Evolutionary conservation across 192 early-diverging fungal species (phyloP), one percentile per base, ranked within the genome.

Genomic region (Spizellomyces punctatus): DNA sequence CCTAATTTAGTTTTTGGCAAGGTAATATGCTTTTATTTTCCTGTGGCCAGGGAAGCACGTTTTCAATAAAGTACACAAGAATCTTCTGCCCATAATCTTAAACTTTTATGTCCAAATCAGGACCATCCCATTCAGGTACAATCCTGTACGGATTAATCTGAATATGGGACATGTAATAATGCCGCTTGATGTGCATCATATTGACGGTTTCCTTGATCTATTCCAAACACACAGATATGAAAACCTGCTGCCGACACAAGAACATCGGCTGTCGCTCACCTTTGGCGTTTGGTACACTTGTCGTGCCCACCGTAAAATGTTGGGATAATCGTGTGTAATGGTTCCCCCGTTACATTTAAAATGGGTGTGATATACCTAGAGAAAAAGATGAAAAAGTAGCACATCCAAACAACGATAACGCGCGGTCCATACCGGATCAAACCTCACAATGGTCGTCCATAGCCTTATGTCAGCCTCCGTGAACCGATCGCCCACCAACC

Each of bases 381-480:
- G 1, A 76, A 21, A n/a, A 55, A 55, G 19, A 55, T 55, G 52
- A 19, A 19, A 0, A 58, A 41, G 41, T 6, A 6, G 21, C 9
- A 58, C 0, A 0, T 41, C 9, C 52, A 55, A 12, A 12, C n/a
- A 14, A 69, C 10, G 2, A 74, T 8, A 93, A 61, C 0, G 14
- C 59, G 4, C 14, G 48, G 41, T 19, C 46, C 9, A n/a, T 36
- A 75, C 95, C 2, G 96, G 94, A 71, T 98, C 96, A 73, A 98
- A 98, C 66, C 96, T 87, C 10, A 99, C 76, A 64, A 98, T 93
- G 16, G 97, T 99, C 22, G 96, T 96, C 80, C 90, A 99, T 41
- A 98, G 83, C 60, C 97, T 85, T 59, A 98, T 85, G 76, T 99
- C 97, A 8, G 96, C 97, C 73, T 97, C 96, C 2, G 95, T 99